Conservation (phyloP, 108 stramenopile species). For the Chaetoceros tenuissimus region DNA sequence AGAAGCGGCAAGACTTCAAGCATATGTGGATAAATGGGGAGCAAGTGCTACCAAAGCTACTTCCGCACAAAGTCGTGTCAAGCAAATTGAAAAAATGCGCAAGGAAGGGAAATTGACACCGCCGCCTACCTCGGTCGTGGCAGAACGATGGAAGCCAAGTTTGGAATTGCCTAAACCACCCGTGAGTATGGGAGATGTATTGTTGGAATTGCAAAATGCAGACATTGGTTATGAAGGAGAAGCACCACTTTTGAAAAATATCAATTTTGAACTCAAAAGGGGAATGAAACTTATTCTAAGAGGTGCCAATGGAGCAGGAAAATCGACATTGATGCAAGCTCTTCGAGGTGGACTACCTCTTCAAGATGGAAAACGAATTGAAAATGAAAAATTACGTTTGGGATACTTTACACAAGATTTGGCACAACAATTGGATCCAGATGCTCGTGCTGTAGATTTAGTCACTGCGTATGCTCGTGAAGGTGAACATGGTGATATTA, state of each 20-base stretch:
- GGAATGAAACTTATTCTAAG: slow-evolving; percentile 67
- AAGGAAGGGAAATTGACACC: slow-evolving; percentile 58
- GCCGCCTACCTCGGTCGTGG: slow-evolving; percentile 41
- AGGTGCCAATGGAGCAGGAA: slow-evolving; percentile 88
- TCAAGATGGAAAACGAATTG: slow-evolving; percentile 49
- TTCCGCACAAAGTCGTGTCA: slow-evolving; percentile 80
- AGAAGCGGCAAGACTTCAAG: slow-evolving; percentile 79
- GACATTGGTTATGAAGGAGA: slow-evolving; percentile 51
- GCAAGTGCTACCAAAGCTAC: slow-evolving; percentile 85
- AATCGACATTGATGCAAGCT: slow-evolving; percentile 79
- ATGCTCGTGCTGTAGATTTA: slow-evolving; percentile 65
- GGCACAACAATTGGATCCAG: slow-evolving; percentile 77
- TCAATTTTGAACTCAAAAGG: slow-evolving; percentile 29
- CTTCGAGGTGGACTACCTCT: slow-evolving; percentile 71
- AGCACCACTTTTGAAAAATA: slow-evolving; percentile 29
- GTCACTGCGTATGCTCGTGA: slow-evolving; percentile 62
- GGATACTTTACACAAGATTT: slow-evolving; percentile 85
- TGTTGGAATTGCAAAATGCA: slow-evolving; percentile 54
- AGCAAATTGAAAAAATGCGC: slow-evolving; percentile 81
- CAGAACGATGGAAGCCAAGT: slow-evolving; percentile 28
- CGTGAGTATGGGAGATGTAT: slow-evolving; percentile 49
- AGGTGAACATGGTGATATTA: slow-evolving; percentile 57
- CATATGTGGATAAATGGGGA: slow-evolving; percentile 82
- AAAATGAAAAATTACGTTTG: slow-evolving; percentile 49
- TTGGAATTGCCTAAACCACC: slow-evolving; percentile 40